Conservation (phyloP, 2,329 filamentous ascomycete species). For the Botrytis aclada region DNA sequence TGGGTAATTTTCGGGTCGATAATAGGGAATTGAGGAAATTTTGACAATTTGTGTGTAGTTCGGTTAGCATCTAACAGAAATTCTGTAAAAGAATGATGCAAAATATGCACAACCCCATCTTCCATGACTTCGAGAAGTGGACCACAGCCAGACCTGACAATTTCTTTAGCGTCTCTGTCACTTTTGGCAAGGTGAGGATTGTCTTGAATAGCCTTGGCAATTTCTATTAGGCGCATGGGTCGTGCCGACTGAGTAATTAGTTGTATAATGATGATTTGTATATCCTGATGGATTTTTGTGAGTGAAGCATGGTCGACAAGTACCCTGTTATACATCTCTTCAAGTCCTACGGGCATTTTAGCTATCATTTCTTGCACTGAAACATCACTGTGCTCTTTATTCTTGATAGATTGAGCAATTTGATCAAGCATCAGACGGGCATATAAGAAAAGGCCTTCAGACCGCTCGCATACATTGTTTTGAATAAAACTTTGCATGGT, state of each 20-base stretch:
- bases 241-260: constrained; percentile 29
- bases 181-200: background rate
- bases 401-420: background rate
- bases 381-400: background rate
- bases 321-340: constrained; percentile 33
- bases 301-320: constrained; percentile 23
- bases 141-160: constrained; percentile 41
- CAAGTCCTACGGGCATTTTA: constrained; percentile 27
- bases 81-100: constrained; percentile 50
- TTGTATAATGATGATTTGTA: constrained; percentile 29
- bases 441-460: constrained; percentile 16
- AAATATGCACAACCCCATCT: constrained; percentile 45
- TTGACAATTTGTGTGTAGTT: background rate
- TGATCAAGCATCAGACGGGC: constrained; percentile 19
- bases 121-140: constrained; percentile 45
- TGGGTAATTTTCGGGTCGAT: constrained; percentile 16
- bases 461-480: constrained; percentile 2
- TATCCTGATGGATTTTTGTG: constrained; percentile 8
- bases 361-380: background rate
- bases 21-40: constrained; percentile 12
- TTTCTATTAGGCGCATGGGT: constrained; percentile 26
- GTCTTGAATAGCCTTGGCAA: constrained; percentile 7
- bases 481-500: background rate
- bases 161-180: constrained; percentile 35
- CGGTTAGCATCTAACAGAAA: constrained; percentile 39